These are phyloP conservation scores for Aspergillus funiculosus DNA, from an alignment of 495 filamentous ascomycete genomes.

Conservation along the genomic window DNA sequence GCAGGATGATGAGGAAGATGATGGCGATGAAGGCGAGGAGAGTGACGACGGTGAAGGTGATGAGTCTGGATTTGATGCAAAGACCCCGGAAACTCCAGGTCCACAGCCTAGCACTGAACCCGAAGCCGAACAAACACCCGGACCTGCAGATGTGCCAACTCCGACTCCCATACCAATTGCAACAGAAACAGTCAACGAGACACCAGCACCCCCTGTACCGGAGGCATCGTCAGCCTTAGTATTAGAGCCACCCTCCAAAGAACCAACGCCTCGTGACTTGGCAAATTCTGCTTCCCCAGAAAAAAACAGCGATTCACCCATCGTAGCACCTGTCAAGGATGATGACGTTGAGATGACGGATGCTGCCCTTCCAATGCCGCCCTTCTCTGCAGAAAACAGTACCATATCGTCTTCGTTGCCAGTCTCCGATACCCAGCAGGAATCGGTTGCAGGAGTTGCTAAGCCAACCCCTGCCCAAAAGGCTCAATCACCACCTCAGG, in stretches of 20 bases:
- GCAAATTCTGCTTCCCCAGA: slow-evolving; percentile 6
- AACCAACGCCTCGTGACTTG: slow-evolving; percentile 1
- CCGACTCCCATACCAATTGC: slow-evolving; percentile 6
- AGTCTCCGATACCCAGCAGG: background rate
- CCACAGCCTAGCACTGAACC: slow-evolving; percentile 23
- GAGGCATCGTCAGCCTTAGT: slow-evolving; percentile 19
- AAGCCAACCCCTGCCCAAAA: background rate
- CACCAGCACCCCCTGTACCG: slow-evolving; percentile 7
- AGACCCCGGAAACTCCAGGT: slow-evolving; percentile 37
- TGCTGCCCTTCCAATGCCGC: background rate
- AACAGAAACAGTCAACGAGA: too few relatives aligned
- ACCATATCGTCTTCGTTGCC: background rate
- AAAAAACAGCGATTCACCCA: slow-evolving; percentile 3
- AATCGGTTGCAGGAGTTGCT: slow-evolving; percentile 3
- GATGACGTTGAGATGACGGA: slow-evolving; percentile 29
- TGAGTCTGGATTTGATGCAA: slow-evolving; percentile 50
- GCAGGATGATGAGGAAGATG: slow-evolving; percentile 40
- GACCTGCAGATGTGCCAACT: slow-evolving; percentile 18
- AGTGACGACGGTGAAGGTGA: slow-evolving; percentile 53
- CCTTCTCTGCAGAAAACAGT: background rate
- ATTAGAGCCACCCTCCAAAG: slow-evolving; percentile 8
- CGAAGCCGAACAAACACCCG: slow-evolving; percentile 15
- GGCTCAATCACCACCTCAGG: slow-evolving; percentile 2
- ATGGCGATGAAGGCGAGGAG: slow-evolving; percentile 36
- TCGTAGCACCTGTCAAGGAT: slow-evolving; percentile 15